A percentile compares a stretch with the other conserved stretches of the same genome.
Evolutionary conservation across 371 early-diverging fungal species (phyloP).

Genomic region (Apophysomyces elegans): DNA sequence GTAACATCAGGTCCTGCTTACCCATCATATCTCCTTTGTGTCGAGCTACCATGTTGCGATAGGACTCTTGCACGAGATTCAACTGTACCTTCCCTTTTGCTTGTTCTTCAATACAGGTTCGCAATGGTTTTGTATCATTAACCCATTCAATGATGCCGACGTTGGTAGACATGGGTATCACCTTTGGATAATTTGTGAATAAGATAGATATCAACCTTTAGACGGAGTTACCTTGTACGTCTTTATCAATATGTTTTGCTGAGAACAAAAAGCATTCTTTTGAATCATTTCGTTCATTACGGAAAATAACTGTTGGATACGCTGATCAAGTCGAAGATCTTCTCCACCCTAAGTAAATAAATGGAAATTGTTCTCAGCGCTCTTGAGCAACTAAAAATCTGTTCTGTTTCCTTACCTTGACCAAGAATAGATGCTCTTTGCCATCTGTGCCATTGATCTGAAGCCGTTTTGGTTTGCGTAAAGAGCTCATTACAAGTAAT

Average conservation of each 20-base stretch:
- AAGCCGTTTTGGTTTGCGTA: slow-evolving; percentile 75
- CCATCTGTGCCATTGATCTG: slow-evolving; percentile 77
- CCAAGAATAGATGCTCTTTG: slow-evolving; percentile 68
- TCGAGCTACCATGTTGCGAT: slow-evolving; percentile 37
- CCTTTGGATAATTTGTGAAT: slow-evolving; percentile 30
- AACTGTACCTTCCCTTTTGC: slow-evolving; percentile 26
- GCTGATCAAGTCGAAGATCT: slow-evolving; percentile 80
- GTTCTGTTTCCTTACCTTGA: slow-evolving; percentile 53
- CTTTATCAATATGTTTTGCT: slow-evolving; percentile 46
- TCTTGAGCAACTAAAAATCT: background rate
- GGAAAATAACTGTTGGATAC: slow-evolving; percentile 76
- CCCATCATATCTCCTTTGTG: slow-evolving; percentile 52
- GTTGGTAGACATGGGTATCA: slow-evolving; percentile 68
- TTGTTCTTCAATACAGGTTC: slow-evolving; percentile 50
- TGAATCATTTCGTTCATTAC: slow-evolving; percentile 75
- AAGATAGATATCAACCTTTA: background rate
- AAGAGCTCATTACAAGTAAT: slow-evolving; percentile 69
- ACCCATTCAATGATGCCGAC: slow-evolving; percentile 77
- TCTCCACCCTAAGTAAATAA: slow-evolving; percentile 68
- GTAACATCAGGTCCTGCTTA: slow-evolving; percentile 13
- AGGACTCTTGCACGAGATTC: slow-evolving; percentile 32
- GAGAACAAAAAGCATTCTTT: slow-evolving; percentile 56
- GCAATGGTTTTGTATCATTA: slow-evolving; percentile 48
- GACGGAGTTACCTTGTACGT: slow-evolving; percentile 60
- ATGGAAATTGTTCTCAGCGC: too few relatives aligned